phyloP scores from a whole-genome alignment of 371 early-diverging fungal genomes.

The Syncephalastrum sp. region DNA sequence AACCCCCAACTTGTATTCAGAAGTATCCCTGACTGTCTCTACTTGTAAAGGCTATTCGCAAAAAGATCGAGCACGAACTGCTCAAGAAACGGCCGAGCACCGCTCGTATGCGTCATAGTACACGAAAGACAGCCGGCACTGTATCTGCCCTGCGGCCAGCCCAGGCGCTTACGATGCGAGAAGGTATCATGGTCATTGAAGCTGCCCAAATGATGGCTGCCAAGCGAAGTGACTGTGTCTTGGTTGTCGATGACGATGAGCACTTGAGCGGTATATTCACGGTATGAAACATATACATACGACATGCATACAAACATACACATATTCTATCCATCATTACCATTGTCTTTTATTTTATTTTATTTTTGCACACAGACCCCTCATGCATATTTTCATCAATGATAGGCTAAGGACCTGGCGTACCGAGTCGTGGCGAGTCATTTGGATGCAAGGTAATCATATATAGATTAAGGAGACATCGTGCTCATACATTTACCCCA shows the following conservation, averaged over 20 bases:
- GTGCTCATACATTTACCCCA: slow-evolving; percentile 12
- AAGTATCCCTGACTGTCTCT: slow-evolving; percentile 15
- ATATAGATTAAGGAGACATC: slow-evolving; percentile 5
- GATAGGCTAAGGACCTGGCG: slow-evolving; percentile 7
- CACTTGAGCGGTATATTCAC: slow-evolving; percentile 94
- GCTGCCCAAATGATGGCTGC: slow-evolving; percentile 98
- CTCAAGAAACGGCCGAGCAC: slow-evolving; percentile 56
- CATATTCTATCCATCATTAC: neutral
- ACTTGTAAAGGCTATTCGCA: slow-evolving; percentile 61
- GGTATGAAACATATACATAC: slow-evolving; percentile 11
- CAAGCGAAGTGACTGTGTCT: slow-evolving; percentile 90
- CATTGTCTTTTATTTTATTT: neutral
- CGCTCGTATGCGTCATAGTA: slow-evolving; percentile 24
- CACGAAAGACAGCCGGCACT: slow-evolving; percentile 70
- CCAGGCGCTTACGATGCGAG: slow-evolving; percentile 88
- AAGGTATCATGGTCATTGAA: slow-evolving; percentile 84
- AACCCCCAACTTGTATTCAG: slow-evolving; percentile 21
- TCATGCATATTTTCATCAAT: too few relatives aligned
- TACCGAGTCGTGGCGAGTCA: slow-evolving; percentile 17
- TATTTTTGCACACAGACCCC: too few relatives aligned
- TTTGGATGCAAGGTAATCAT: slow-evolving; percentile 12
- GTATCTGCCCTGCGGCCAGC: slow-evolving; percentile 89
- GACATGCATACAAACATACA: neutral
- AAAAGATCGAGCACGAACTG: slow-evolving; percentile 73
- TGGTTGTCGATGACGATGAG: slow-evolving; percentile 88